Percentiles rank a stretch among this genome's conserved stretches.
phyloP scores from a whole-genome alignment of 139 green algal genomes.

The Chlamydomonas sphaeroides region DNA sequence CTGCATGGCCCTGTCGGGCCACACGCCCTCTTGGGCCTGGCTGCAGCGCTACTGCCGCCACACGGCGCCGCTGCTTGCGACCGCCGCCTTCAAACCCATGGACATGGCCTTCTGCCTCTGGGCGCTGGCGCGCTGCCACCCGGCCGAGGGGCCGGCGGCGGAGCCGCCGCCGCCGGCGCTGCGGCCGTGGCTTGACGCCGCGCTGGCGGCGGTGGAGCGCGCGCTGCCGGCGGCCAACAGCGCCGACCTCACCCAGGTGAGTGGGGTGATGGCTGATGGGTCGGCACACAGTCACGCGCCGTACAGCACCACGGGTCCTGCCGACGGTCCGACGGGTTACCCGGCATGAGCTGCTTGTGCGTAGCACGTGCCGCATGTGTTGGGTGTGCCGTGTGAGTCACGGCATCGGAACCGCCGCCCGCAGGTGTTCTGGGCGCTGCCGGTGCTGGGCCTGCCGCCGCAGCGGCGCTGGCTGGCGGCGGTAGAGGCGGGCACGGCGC shows the following conservation, averaged over 20 bases:
- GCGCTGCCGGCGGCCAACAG: neutral
- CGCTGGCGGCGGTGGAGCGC: neutral
- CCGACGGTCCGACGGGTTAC: too few relatives aligned
- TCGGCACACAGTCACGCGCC: too few relatives aligned
- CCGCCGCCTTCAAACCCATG: neutral
- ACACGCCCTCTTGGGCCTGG: neutral
- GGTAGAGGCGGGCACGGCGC: neutral
- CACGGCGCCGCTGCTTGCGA: conserved; percentile 10
- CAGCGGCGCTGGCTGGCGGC: neutral
- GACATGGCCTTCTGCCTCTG: conserved; percentile 7
- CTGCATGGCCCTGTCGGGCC: conserved; percentile 11
- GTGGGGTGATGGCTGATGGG: too few relatives aligned
- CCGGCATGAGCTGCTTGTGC: too few relatives aligned
- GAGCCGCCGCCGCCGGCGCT: conserved; percentile 3
- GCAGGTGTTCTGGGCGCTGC: conserved; percentile 4
- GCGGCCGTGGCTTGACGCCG: neutral
- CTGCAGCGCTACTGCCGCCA: conserved; percentile 20
- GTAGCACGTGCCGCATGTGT: too few relatives aligned
- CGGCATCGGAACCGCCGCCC: too few relatives aligned
- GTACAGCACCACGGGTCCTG: too few relatives aligned
- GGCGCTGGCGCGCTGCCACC: conserved; percentile 3
- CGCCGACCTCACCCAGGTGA: too few relatives aligned
- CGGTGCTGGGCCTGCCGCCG: neutral
- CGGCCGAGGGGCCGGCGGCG: neutral
- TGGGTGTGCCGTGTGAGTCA: too few relatives aligned